Percentiles rank a stretch among this genome's conserved stretches.
phyloP scores from a whole-genome alignment of 2,329 filamentous ascomycete species.

The Trichoderma guizhouense region DNA sequence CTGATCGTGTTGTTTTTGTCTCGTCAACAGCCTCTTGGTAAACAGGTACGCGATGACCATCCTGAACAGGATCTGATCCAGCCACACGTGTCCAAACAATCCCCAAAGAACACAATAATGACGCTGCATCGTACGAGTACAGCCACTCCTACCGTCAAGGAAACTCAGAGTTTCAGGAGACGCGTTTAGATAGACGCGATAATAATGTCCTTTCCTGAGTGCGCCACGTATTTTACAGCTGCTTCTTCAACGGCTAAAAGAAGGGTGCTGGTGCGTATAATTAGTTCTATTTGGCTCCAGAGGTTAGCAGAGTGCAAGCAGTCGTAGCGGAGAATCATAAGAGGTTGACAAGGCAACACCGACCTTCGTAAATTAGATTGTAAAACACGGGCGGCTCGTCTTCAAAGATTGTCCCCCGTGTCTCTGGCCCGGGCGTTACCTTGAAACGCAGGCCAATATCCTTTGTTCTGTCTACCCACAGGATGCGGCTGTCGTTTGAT shows the following conservation, averaged over 20 bases:
- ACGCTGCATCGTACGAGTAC: neutral
- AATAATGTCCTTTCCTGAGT: conserved; percentile 64
- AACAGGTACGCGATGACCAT: neutral
- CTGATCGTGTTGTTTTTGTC: neutral
- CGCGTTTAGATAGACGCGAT: conserved; percentile 46
- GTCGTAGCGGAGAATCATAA: neutral
- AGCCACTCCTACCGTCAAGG: neutral
- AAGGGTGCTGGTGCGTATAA: conserved; percentile 61
- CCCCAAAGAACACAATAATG: neutral
- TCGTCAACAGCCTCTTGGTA: neutral
- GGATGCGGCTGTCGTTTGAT: conserved; percentile 36
- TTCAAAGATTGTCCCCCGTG: conserved; percentile 54
- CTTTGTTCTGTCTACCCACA: conserved; percentile 65
- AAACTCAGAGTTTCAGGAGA: neutral
- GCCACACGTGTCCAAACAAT: neutral
- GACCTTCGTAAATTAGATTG: conserved; percentile 69
- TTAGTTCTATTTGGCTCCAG: conserved; percentile 51
- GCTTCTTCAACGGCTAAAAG: conserved; percentile 65
- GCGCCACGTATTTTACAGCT: conserved; percentile 54
- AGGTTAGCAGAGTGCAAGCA: neutral
- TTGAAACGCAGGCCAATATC: conserved; percentile 67
- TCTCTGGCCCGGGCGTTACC: conserved; percentile 41
- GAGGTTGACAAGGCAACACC: conserved; percentile 23
- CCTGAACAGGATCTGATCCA: neutral
- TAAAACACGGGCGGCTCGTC: conserved; percentile 69